phyloP scores from a whole-genome alignment of 1,139 yeast genomes.

The Suhomyces panamericanus region DNA sequence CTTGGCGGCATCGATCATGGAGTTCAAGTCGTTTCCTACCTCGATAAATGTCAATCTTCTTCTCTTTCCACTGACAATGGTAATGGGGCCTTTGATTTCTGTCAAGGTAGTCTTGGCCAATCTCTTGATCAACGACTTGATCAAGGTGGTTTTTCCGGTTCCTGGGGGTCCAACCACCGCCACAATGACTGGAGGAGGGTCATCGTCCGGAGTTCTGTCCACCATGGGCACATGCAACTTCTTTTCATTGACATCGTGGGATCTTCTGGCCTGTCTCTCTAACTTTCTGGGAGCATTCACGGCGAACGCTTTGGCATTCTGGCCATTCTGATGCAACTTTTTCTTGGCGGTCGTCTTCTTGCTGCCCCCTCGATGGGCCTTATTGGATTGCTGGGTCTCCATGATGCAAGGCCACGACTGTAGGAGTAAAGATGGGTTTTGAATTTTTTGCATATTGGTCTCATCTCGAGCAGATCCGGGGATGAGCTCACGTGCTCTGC shows the following conservation, averaged over 20 bases:
- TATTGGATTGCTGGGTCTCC: conserved; percentile 51
- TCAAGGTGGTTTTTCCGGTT: conserved; percentile 93
- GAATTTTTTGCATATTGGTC: conserved; percentile 11
- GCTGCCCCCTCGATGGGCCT: conserved; percentile 56
- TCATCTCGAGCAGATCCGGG: conserved; percentile 8
- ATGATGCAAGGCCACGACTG: conserved; percentile 6
- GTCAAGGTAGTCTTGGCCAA: conserved; percentile 83
- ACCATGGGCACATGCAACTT: conserved; percentile 96
- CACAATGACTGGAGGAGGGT: conserved; percentile 94
- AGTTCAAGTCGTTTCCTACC: conserved; percentile 86
- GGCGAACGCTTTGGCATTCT: conserved; percentile 92
- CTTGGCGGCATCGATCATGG: conserved; percentile 96
- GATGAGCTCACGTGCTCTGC: conserved; percentile 3
- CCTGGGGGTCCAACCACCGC: conserved; percentile 99
- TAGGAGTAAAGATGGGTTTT: not conserved
- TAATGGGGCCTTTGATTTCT: conserved; percentile 93
- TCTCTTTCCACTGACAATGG: conserved; percentile 96
- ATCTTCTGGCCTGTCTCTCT: conserved; percentile 79
- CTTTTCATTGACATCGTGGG: conserved; percentile 83
- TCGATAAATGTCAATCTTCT: conserved; percentile 92
- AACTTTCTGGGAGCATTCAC: conserved; percentile 89
- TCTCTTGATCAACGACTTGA: conserved; percentile 83
- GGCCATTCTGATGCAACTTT: conserved; percentile 88
- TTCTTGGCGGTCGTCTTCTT: conserved; percentile 70
- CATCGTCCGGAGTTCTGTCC: conserved; percentile 95